phyloP scores from a whole-genome alignment of 208 protist genomes.

The Leishmania tarentolae region DNA sequence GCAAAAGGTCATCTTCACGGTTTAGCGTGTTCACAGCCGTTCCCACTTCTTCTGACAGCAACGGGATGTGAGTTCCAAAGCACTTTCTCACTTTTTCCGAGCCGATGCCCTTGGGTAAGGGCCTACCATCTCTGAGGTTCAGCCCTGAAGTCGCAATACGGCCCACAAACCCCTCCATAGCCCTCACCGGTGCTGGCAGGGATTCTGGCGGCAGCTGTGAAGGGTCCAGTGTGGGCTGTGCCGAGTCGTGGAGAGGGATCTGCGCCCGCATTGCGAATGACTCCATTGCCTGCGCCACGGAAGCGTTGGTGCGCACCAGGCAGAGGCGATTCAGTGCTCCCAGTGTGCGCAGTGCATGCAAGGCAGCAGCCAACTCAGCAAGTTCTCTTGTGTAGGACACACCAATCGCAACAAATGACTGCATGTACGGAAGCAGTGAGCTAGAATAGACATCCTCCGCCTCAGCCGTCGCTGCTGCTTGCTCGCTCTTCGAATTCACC shows the following conservation, averaged over 20 bases:
- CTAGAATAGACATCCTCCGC: not conserved
- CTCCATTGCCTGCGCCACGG: conserved; percentile 17
- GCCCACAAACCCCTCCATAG: conserved; percentile 32
- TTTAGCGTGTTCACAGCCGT: not conserved
- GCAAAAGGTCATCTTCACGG: conserved; percentile 23
- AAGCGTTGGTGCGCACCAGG: not conserved
- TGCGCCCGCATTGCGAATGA: conserved; percentile 17
- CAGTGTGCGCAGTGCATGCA: conserved; percentile 74
- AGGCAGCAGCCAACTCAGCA: conserved; percentile 67
- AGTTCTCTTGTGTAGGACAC: conserved; percentile 48
- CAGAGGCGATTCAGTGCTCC: conserved; percentile 42
- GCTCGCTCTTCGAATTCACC: not conserved
- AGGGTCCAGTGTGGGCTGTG: conserved; percentile 10
- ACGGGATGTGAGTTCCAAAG: not conserved
- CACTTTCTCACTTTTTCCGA: not conserved
- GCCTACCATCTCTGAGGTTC: not conserved
- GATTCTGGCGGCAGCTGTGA: conserved; percentile 3
- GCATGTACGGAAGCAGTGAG: conserved; percentile 18
- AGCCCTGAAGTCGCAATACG: conserved; percentile 15
- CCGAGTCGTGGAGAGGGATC: conserved; percentile 8
- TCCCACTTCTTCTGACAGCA: conserved; percentile 4
- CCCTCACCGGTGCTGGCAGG: conserved; percentile 26
- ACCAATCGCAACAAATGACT: conserved; percentile 79
- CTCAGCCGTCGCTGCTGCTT: not conserved
- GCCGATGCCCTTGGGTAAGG: not conserved